phyloP scores from a whole-genome alignment of 352 stramenopile genomes.

The Globisporangium lucens region DNA sequence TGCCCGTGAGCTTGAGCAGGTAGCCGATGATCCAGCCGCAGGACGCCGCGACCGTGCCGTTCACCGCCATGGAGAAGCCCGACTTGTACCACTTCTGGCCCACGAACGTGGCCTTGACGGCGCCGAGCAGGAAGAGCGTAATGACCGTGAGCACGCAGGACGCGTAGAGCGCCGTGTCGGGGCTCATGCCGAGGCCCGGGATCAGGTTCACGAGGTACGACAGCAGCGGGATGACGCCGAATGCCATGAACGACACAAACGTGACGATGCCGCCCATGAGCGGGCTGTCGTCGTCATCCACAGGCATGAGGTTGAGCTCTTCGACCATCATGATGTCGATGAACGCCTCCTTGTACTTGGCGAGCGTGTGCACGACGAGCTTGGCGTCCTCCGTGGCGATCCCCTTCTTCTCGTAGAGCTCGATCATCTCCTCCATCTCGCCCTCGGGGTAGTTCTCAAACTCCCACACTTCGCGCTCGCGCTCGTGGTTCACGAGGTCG shows the following conservation, averaged over 20 bases:
- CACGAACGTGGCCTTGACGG: constrained; percentile 88
- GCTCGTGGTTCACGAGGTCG: constrained; percentile 93
- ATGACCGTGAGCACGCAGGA: constrained; percentile 93
- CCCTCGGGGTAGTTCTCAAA: constrained; percentile 96
- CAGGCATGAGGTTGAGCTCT: constrained; percentile 94
- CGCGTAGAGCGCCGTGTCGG: constrained; percentile 80
- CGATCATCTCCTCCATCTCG: constrained; percentile 96
- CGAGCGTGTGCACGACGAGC: constrained; percentile 91
- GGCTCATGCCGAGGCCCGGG: constrained; percentile 54
- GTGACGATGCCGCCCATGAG: constrained; percentile 83
- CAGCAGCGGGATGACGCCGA: constrained; percentile 91
- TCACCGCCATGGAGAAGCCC: constrained; percentile 72
- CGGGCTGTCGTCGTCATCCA: constrained; percentile 90
- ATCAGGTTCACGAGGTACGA: constrained; percentile 91
- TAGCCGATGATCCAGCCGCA: constrained; percentile 83
- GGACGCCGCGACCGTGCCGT: constrained; percentile 67
- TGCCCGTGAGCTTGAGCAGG: constrained; percentile 74
- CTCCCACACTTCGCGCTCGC: constrained; percentile 91
- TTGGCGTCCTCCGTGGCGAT: constrained; percentile 90
- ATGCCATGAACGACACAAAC: constrained; percentile 89
- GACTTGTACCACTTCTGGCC: constrained; percentile 72
- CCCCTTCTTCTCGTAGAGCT: constrained; percentile 92
- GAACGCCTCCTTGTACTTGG: constrained; percentile 97
- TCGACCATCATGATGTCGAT: constrained; percentile 98
- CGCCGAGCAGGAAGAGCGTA: constrained; percentile 93